Conservation (phyloP, 2,329 filamentous ascomycete genomes). For the Colletotrichum plurivorum region DNA sequence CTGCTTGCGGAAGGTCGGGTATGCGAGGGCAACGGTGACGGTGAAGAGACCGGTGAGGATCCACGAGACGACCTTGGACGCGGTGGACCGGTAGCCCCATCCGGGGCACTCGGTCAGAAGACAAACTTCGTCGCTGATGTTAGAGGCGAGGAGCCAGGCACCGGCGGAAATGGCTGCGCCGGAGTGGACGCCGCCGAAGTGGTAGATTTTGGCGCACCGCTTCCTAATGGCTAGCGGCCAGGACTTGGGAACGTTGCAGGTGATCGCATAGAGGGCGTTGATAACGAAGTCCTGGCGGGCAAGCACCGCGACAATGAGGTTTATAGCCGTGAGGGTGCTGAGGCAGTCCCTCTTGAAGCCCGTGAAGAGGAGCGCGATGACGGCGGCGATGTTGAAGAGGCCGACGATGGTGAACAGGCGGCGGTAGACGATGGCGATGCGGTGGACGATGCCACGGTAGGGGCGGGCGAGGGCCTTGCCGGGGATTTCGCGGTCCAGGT, state of each 20-base stretch:
- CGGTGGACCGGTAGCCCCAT: slow-evolving; percentile 48
- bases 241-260: slow-evolving; percentile 57
- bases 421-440: slow-evolving; percentile 68
- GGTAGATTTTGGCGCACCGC: slow-evolving; percentile 65
- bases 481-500: slow-evolving; percentile 49
- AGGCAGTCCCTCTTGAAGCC: slow-evolving; percentile 47
- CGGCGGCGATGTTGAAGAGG: slow-evolving; percentile 63
- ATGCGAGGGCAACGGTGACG: slow-evolving; percentile 71
- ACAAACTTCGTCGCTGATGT: slow-evolving; percentile 47
- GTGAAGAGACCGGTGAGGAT: slow-evolving; percentile 69
- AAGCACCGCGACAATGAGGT: slow-evolving; percentile 63
- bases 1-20: slow-evolving; percentile 74
- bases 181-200: slow-evolving; percentile 66
- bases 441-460: slow-evolving; percentile 56
- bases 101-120: slow-evolving; percentile 51
- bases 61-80: slow-evolving; percentile 67
- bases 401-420: slow-evolving; percentile 68
- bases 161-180: slow-evolving; percentile 64
- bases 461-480: slow-evolving; percentile 56
- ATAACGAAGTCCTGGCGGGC: slow-evolving; percentile 68
- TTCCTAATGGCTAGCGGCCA: slow-evolving; percentile 64
- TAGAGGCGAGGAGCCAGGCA: slow-evolving; percentile 63
- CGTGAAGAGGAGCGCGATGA: slow-evolving; percentile 56
- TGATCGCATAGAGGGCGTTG: slow-evolving; percentile 65
- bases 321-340: slow-evolving; percentile 59